Evolutionary conservation across 2,329 filamentous ascomycete species (phyloP).

Genomic region (Biscogniauxia marginata): DNA sequence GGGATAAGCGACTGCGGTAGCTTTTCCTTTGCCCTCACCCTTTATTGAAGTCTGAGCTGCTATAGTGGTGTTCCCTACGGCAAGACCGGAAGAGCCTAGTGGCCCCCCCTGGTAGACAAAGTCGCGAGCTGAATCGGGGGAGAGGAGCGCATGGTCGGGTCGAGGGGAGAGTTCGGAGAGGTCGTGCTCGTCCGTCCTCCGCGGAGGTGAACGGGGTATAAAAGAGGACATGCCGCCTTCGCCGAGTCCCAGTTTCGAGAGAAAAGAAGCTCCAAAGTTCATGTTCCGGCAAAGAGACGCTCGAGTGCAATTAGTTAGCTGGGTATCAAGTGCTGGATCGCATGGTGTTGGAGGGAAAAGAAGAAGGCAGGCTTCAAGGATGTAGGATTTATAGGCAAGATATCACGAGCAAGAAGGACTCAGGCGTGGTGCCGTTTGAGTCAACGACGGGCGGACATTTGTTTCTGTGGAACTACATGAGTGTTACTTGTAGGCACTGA

Average conservation of each 20-base stretch:
- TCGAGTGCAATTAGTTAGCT: background rate
- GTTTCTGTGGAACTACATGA: background rate
- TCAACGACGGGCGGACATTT: background rate
- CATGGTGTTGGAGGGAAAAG: background rate
- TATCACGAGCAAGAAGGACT: background rate
- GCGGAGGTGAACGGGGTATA: constrained; percentile 19
- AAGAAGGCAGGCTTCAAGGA: background rate
- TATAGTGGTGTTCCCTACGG: background rate
- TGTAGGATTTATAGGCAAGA: background rate
- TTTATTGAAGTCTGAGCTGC: background rate
- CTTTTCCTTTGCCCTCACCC: constrained; percentile 17
- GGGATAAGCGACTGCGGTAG: constrained; percentile 21
- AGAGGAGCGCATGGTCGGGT: constrained; percentile 28
- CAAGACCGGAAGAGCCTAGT: background rate
- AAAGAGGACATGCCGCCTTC: constrained; percentile 23
- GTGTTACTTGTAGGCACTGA: background rate
- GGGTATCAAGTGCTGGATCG: background rate
- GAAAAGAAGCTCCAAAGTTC: constrained; percentile 25
- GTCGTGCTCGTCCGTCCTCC: constrained; percentile 26
- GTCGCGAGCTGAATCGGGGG: constrained; percentile 9
- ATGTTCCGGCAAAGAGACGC: constrained; percentile 12
- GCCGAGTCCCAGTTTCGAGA: constrained; percentile 28
- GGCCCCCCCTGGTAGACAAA: background rate
- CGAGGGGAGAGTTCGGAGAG: constrained; percentile 32
- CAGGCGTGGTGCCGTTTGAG: background rate